phyloP scores from a whole-genome alignment of 2,329 filamentous ascomycete genomes.

The Botryosphaeria dothidea region DNA sequence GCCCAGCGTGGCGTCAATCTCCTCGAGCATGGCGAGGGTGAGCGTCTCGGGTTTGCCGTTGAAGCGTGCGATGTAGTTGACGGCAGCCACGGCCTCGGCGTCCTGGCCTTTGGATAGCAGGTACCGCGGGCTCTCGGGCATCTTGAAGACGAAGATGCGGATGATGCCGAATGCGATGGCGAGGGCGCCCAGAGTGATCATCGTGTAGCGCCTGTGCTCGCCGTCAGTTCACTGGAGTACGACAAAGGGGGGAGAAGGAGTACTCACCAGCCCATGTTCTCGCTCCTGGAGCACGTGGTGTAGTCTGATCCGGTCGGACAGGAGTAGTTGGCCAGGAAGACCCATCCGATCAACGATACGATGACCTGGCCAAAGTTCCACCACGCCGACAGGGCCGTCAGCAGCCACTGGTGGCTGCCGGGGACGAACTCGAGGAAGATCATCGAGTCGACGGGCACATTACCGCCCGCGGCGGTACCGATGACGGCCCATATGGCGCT shows the following conservation, averaged over 20 bases:
- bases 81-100: constrained; percentile 48
- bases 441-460: constrained; percentile 63
- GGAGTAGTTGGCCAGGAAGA: constrained; percentile 48
- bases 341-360: constrained; percentile 48
- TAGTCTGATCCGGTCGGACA: constrained; percentile 27
- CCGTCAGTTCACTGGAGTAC: neutral
- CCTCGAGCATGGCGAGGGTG: constrained; percentile 32
- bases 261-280: constrained; percentile 52
- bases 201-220: constrained; percentile 19
- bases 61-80: constrained; percentile 48
- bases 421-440: constrained; percentile 67
- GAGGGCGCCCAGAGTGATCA: constrained; percentile 41
- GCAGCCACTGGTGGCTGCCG: constrained; percentile 58
- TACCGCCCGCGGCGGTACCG: constrained; percentile 38
- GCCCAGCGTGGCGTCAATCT: constrained; percentile 29
- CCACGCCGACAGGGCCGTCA: constrained; percentile 61
- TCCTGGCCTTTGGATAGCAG: constrained; percentile 48
- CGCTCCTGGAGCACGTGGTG: constrained; percentile 39
- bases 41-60: constrained; percentile 31
- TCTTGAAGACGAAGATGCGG: constrained; percentile 50
- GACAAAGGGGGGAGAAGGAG: neutral
- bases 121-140: constrained; percentile 51
- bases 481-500: constrained; percentile 21
- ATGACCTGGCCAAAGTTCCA: constrained; percentile 62
- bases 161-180: constrained; percentile 47